phyloP scores from a whole-genome alignment of 202 grass and related monocot species.

The Panicum virgatum region DNA sequence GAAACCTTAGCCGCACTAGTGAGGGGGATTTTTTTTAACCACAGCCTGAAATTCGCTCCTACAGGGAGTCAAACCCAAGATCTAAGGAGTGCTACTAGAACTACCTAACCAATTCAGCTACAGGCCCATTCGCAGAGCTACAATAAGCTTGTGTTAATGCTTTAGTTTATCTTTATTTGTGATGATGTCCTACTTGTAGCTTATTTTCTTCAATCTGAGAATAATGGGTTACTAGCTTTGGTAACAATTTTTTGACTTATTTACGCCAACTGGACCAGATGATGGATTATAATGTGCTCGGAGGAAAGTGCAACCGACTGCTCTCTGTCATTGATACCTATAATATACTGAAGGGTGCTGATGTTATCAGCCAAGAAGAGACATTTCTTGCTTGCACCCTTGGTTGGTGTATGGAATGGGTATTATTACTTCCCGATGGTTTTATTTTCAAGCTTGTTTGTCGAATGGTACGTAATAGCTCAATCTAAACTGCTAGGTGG shows the following conservation, averaged over 20 bases:
- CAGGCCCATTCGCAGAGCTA: too few species aligned
- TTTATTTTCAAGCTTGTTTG: conserved; percentile 21
- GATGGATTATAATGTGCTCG: conserved; percentile 95
- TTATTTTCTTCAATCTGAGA: too few species aligned
- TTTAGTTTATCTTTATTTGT: too few species aligned
- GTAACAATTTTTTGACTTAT: conserved; percentile 9
- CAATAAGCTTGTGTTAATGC: too few species aligned
- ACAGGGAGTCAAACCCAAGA: too few species aligned
- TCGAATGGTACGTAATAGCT: not conserved
- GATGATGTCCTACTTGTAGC: too few species aligned
- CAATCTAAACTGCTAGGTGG: not conserved
- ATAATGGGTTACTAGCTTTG: too few species aligned
- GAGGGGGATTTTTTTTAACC: too few species aligned
- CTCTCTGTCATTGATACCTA: conserved; percentile 79
- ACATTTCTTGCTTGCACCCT: conserved; percentile 69
- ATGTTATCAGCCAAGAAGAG: conserved; percentile 56
- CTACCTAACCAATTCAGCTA: too few species aligned
- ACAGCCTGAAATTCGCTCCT: too few species aligned
- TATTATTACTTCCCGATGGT: conserved; percentile 10
- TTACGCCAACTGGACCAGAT: conserved; percentile 59
- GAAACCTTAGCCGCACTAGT: too few species aligned
- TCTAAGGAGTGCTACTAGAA: too few species aligned
- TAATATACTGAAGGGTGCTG: conserved; percentile 63
- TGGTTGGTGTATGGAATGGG: conserved; percentile 94
- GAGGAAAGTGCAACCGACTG: conserved; percentile 83